A percentile compares a stretch with the other conserved stretches of the same genome.
phyloP scores from a whole-genome alignment of 768 basidiomycete genomes.

The Ramaria sp. region DNA sequence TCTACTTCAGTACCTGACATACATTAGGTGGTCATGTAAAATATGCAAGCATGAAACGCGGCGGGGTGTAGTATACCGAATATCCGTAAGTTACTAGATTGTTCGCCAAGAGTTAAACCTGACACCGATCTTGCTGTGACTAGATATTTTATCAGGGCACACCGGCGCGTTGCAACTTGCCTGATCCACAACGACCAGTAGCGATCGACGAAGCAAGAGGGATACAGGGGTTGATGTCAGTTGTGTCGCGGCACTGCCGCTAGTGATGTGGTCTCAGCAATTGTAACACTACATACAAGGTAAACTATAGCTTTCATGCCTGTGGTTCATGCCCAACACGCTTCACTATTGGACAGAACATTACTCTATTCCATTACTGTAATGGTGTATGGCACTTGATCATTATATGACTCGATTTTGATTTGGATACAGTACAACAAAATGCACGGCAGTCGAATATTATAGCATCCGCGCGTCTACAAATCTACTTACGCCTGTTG shows the following conservation, averaged over 20 bases:
- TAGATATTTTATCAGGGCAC: constrained; percentile 26
- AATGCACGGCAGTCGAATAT: neutral
- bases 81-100: constrained; percentile 12
- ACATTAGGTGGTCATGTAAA: constrained; percentile 26
- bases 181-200: constrained; percentile 29
- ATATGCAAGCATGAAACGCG: constrained; percentile 22
- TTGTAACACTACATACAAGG: too few relatives aligned
- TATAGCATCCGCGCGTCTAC: too few relatives aligned
- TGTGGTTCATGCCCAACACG: too few relatives aligned
- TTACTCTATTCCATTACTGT: too few relatives aligned
- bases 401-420: too few relatives aligned
- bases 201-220: constrained; percentile 25
- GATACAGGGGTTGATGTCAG: constrained; percentile 27
- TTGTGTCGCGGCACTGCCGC: constrained; percentile 18
- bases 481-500: too few relatives aligned
- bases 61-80: constrained; percentile 24
- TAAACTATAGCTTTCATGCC: too few relatives aligned
- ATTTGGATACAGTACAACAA: neutral
- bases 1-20: neutral
- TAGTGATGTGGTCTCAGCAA: neutral
- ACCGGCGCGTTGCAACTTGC: constrained; percentile 24
- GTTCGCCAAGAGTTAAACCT: neutral
- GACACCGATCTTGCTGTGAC: constrained; percentile 15
- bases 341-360: too few relatives aligned
- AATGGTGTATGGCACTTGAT: too few relatives aligned